Conservation (phyloP, 1,284 basidiomycete genomes). For the Sutorius eximius region DNA sequence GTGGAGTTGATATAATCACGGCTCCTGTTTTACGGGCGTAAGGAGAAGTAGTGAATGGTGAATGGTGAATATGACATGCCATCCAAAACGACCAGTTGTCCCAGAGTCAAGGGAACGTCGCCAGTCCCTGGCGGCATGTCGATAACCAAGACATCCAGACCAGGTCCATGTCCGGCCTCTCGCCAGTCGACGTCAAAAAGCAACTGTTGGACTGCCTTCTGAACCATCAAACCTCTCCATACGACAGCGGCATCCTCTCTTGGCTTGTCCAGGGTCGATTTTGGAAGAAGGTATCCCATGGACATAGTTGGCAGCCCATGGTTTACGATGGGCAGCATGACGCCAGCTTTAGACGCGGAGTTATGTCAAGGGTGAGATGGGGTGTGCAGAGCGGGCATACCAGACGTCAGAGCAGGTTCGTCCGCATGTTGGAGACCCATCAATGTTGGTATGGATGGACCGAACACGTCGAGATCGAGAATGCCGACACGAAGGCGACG, state of each 20-base stretch:
- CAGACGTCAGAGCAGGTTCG: slow-evolving; percentile 76
- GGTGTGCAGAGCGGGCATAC: slow-evolving; percentile 42
- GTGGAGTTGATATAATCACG: slow-evolving; percentile 93
- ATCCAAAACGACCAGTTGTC: slow-evolving; percentile 86
- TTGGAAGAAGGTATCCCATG: slow-evolving; percentile 85
- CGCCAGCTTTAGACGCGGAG: slow-evolving; percentile 53
- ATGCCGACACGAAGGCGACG: slow-evolving; percentile 73
- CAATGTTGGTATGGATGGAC: slow-evolving; percentile 92
- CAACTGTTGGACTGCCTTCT: slow-evolving; percentile 96
- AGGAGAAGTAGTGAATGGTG: not conserved
- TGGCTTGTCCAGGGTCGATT: slow-evolving; percentile 24
- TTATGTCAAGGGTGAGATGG: not conserved
- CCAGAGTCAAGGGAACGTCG: slow-evolving; percentile 91
- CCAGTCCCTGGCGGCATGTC: slow-evolving; percentile 99
- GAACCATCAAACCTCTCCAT: slow-evolving; percentile 98
- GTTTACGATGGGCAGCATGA: slow-evolving; percentile 82
- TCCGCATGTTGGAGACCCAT: slow-evolving; percentile 86
- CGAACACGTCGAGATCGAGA: slow-evolving; percentile 95
- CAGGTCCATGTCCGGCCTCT: slow-evolving; percentile 39
- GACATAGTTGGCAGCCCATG: slow-evolving; percentile 96
- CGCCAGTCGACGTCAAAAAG: slow-evolving; percentile 97
- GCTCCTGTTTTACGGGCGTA: slow-evolving; percentile 48
- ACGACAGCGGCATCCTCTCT: slow-evolving; percentile 65
- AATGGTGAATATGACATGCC: slow-evolving; percentile 47
- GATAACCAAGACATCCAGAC: slow-evolving; percentile 85